Percentiles rank a stretch among this genome's conserved stretches.
Evolutionary conservation across 2,329 filamentous ascomycete genomes (phyloP).

Genomic region (Arachnopeziza araneosa): DNA sequence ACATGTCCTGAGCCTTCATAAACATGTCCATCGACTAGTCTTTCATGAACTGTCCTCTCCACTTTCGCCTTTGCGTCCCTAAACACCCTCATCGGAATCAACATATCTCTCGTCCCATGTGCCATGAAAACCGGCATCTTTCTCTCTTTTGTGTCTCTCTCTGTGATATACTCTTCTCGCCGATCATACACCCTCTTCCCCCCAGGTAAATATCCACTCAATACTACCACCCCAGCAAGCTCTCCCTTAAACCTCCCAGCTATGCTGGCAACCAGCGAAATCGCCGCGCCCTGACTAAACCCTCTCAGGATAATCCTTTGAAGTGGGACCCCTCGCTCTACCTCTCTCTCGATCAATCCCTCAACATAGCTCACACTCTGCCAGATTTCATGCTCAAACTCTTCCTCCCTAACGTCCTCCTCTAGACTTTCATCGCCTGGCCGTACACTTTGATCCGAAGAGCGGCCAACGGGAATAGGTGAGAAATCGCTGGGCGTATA

Average conservation of each 20-base stretch:
- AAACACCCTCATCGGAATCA: conserved; percentile 42
- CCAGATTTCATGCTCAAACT: conserved; percentile 58
- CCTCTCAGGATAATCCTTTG: conserved; percentile 80
- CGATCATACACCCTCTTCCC: conserved; percentile 34
- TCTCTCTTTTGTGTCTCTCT: conserved; percentile 20
- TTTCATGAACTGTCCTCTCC: conserved; percentile 33
- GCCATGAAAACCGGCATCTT: conserved; percentile 39
- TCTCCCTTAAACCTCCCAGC: conserved; percentile 45
- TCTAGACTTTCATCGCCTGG: conserved; percentile 15
- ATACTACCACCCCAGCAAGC: conserved; percentile 76
- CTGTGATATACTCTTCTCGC: conserved; percentile 32
- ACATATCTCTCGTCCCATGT: conserved; percentile 40
- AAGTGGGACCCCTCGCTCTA: conserved; percentile 70
- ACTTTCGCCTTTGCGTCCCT: conserved; percentile 34
- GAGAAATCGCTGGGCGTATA: conserved; percentile 37
- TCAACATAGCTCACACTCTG: conserved; percentile 47
- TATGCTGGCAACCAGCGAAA: conserved; percentile 71
- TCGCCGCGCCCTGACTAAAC: conserved; percentile 79
- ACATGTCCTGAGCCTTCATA: conserved; percentile 45
- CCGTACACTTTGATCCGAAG: neutral
- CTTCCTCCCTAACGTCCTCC: conserved; percentile 39
- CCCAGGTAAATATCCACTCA: conserved; percentile 55
- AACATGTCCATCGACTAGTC: conserved; percentile 36
- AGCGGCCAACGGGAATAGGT: conserved; percentile 31
- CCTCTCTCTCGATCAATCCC: conserved; percentile 68